Conservation (phyloP, 805 yeast species). For the Torulaspora gathmanii region DNA sequence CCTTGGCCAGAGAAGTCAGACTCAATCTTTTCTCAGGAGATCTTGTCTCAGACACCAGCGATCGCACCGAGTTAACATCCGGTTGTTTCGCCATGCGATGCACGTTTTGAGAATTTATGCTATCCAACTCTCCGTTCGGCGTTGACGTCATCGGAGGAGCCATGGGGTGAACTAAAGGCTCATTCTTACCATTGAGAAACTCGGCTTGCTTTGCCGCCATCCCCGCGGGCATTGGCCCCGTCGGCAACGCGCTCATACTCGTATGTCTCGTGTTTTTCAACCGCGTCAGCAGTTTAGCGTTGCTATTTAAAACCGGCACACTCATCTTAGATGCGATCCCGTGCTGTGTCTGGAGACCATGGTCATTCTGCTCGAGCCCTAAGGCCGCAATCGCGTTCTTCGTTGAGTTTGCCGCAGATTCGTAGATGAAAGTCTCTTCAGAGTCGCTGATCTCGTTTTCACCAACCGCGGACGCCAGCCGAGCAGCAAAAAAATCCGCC, state of each 20-base stretch:
- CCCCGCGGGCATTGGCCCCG: slow-evolving; percentile 18
- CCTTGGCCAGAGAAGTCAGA: slow-evolving; percentile 18
- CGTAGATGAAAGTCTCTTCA: slow-evolving; percentile 96
- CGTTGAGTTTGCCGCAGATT: slow-evolving; percentile 39
- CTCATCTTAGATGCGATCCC: slow-evolving; percentile 34
- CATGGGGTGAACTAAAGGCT: background rate
- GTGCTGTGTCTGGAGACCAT: slow-evolving; percentile 17
- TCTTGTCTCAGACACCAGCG: slow-evolving; percentile 21
- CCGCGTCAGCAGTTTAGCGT: slow-evolving; percentile 25
- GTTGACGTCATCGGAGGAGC: slow-evolving; percentile 5
- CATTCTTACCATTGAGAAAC: background rate
- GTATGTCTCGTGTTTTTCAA: slow-evolving; percentile 33
- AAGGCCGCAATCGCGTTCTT: slow-evolving; percentile 29
- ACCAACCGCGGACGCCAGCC: slow-evolving; percentile 88
- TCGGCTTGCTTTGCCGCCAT: slow-evolving; percentile 5
- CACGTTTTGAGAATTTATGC: slow-evolving; percentile 16
- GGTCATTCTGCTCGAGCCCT: slow-evolving; percentile 8
- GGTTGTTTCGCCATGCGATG: slow-evolving; percentile 9
- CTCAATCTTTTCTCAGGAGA: slow-evolving; percentile 31
- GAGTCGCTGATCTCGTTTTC: slow-evolving; percentile 83
- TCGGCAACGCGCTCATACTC: slow-evolving; percentile 32
- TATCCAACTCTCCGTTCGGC: slow-evolving; percentile 21
- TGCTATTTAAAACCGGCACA: slow-evolving; percentile 31
- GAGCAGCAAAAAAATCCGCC: slow-evolving; percentile 93
- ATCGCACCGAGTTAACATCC: slow-evolving; percentile 27